These are phyloP conservation scores for Lagerstroemia speciosa DNA, from an alignment of 345 rosid genomes.

Conservation along the genomic window DNA sequence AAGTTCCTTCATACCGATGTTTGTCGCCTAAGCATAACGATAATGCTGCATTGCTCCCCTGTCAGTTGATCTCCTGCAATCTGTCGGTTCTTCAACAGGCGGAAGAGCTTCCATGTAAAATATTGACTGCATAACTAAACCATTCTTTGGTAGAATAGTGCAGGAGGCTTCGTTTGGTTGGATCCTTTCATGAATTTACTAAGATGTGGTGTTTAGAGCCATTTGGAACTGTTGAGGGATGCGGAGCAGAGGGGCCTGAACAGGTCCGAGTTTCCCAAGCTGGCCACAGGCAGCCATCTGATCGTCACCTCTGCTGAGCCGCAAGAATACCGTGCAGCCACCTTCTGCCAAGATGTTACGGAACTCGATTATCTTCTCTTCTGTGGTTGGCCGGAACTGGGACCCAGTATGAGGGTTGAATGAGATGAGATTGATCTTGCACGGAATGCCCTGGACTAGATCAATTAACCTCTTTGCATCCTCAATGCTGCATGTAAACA, in stretches of 20 bases:
- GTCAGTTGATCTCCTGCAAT: not conserved
- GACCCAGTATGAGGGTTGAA: slow-evolving; percentile 84
- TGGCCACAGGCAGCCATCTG: slow-evolving; percentile 98
- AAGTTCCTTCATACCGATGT: not conserved
- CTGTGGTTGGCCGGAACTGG: slow-evolving; percentile 57
- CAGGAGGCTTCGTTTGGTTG: not conserved
- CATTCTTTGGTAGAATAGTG: not conserved
- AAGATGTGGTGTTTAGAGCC: slow-evolving; percentile 30
- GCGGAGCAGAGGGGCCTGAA: slow-evolving; percentile 64
- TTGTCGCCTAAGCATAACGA: not conserved
- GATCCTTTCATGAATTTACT: not conserved
- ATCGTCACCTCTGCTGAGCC: slow-evolving; percentile 83
- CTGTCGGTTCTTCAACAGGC: not conserved
- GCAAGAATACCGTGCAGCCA: slow-evolving; percentile 54
- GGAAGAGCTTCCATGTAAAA: not conserved
- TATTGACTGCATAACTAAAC: not conserved
- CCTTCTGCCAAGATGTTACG: slow-evolving; percentile 62
- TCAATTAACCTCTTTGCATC: slow-evolving; percentile 79
- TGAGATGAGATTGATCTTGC: slow-evolving; percentile 89
- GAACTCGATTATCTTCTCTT: slow-evolving; percentile 70
- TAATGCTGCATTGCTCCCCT: no score
- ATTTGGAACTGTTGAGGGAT: slow-evolving; percentile 64
- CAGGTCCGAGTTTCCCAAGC: slow-evolving; percentile 66
- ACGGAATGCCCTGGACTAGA: slow-evolving; percentile 83
- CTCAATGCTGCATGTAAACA: slow-evolving; percentile 46